These are phyloP conservation scores for Cladorrhinum samala DNA, from an alignment of 495 filamentous ascomycete genomes.

Conservation along the genomic window DNA sequence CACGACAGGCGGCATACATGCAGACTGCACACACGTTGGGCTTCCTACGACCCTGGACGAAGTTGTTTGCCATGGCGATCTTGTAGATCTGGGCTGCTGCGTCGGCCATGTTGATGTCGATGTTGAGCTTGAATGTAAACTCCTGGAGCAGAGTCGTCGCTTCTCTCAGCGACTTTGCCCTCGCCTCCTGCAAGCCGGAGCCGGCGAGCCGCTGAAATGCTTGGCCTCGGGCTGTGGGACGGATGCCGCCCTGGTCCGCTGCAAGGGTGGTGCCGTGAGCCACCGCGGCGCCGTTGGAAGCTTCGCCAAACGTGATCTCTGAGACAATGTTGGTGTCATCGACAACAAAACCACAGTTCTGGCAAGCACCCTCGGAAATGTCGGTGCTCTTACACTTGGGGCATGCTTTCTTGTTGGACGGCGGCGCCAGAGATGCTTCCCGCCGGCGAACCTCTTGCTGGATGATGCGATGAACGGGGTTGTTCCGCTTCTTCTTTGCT, in stretches of 20 bases:
- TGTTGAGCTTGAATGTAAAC: slow-evolving; percentile 42
- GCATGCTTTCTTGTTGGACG: slow-evolving; percentile 21
- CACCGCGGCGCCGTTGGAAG: slow-evolving; percentile 73
- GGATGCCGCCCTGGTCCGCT: slow-evolving; percentile 61
- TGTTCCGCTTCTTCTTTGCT: slow-evolving; percentile 21
- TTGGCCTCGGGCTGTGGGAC: slow-evolving; percentile 34
- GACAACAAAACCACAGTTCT: slow-evolving; percentile 74
- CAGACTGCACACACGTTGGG: slow-evolving; percentile 77
- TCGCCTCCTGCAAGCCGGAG: slow-evolving; percentile 38
- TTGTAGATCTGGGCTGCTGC: slow-evolving; percentile 68
- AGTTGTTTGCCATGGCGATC: slow-evolving; percentile 68
- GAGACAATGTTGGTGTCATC: slow-evolving; percentile 81
- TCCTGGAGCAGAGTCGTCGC: slow-evolving; percentile 38
- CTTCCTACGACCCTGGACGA: slow-evolving; percentile 83
- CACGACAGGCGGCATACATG: slow-evolving; percentile 80
- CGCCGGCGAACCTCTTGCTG: slow-evolving; percentile 22
- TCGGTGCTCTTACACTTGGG: slow-evolving; percentile 32
- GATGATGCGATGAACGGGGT: slow-evolving; percentile 27
- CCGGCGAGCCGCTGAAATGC: slow-evolving; percentile 35
- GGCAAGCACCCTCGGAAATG: slow-evolving; percentile 59
- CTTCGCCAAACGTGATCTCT: slow-evolving; percentile 86
- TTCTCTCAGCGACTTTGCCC: slow-evolving; percentile 69
- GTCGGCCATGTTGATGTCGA: slow-evolving; percentile 54
- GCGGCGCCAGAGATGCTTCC: slow-evolving; percentile 17
- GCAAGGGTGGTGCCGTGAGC: slow-evolving; percentile 84